Evolutionary conservation across 2,329 filamentous ascomycete species (phyloP), one percentile per base, ranked within the genome.

Genomic region (Aureobasidium subglaciale): DNA sequence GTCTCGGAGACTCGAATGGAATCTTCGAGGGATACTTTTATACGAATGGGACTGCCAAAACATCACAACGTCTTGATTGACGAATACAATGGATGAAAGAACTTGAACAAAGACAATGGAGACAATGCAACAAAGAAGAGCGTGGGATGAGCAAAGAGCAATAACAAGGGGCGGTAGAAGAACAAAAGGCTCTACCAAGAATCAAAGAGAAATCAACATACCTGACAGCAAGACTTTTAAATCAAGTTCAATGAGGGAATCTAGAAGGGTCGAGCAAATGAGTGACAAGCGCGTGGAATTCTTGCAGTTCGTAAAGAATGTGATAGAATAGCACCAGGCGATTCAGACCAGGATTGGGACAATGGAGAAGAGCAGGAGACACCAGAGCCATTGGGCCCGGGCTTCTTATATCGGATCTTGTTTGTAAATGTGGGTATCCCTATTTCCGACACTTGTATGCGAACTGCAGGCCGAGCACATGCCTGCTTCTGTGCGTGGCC

Each of bases 301-400:
- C 40, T 55, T 43, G 50, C 40, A 37, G 10, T 29, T 20, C 35
- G 50, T 55, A 55, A 45, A 35, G 50, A 55, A 24, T 55, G 50
- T 55, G 50, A 34, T n/a, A 16, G 30, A 55, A 43, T 29, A 25
- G 38, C 38, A 45, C 50, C 50, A 38, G 50, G 50, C 50, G 50
- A 43, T 55, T 45, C 50, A 38, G 29, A 55, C 25, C 30, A 27
- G 30, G 8, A 55, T 2, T 34, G 27, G 34, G 37, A 42, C 18
- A 9, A 42, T 30, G 25, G 25, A 13, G 18, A 15, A 18, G 27
- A 42, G 30, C 13, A 34, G 13, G 18, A 38, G 11, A 5, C 11
- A 18, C 15, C 9, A 10, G 2, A 34, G 16, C 16, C n/a, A 30
- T 13, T 1, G 10, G 35, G 37, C 24, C 37, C 27, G 34, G 27